Base-by-base conservation (phyloP, 164 flowering plant genomes). In the Vitis amurensis region DNA sequence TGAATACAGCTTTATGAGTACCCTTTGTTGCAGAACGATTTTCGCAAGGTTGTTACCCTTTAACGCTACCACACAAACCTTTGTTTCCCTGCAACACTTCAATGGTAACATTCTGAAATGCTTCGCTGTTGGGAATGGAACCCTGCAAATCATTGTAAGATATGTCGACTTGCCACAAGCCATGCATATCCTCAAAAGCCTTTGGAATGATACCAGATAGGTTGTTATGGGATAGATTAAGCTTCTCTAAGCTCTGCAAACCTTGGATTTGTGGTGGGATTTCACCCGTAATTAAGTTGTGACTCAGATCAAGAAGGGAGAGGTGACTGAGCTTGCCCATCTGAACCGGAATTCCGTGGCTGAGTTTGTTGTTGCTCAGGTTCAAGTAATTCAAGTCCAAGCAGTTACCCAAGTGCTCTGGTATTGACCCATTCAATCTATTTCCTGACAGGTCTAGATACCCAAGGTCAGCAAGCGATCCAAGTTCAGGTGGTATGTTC, bases 71-170 rank as follows among this genome's bases (percentile, higher is more conserved):
- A 19, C 73, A 70, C 67, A 70, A 55, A 7, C 47, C 67, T 3
- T 44, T 44, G 58, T 70, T 70, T 53, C 67, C 67, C 15, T 37
- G 16, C 47, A 70, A 70, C 52, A 52, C 53, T 37, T 68, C 48
- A 1, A 30, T 63, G 7, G 37, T 6, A 55, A 51, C 60, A 12
- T 62, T 29, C 17, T 6, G 17, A 64, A 62, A 70, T 16, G 64
- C 47, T n/a, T n/a, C 11, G 10, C 53, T 56, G 9, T 8, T 19
- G 29, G 73, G 73, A 55, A 70, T 23, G 11, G 59, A 52, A 44
- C 73, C 73, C 11, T 63, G 50, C 66, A 70, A 55, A 12, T 70
- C 53, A 13, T 70, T 70, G 19, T 55, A 63, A 5, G 67, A 70
- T 63, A 70, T 15, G 51, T 63, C 61, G 12, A 70, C 13, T n/a